Conservation (phyloP, 345 rosid genomes). For the Laguncularia racemosa region DNA sequence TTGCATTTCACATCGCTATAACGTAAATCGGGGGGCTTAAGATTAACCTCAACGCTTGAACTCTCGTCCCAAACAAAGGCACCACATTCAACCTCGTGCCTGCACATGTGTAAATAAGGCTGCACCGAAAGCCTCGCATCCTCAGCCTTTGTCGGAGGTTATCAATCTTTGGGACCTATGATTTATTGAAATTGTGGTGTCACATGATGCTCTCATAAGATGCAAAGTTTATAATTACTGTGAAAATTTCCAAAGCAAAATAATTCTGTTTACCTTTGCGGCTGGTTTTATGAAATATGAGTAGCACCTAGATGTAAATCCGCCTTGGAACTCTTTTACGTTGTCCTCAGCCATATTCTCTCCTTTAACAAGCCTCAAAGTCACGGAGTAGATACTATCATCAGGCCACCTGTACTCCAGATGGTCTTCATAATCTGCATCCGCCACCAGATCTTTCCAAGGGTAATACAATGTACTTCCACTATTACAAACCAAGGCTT, state of each 20-base stretch:
- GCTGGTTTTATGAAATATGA: conserved; percentile 59
- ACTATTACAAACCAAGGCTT: conserved; percentile 77
- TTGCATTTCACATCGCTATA: not conserved
- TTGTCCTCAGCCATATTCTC: conserved; percentile 51
- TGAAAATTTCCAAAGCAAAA: not conserved
- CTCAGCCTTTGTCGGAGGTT: conserved; percentile 73
- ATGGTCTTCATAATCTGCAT: conserved; percentile 64
- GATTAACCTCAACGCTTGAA: conserved; percentile 71
- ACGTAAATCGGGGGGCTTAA: not conserved
- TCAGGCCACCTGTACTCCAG: conserved; percentile 87
- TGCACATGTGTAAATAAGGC: conserved; percentile 48
- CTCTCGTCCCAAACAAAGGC: conserved; percentile 78
- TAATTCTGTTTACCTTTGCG: conserved; percentile 43
- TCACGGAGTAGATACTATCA: conserved; percentile 53
- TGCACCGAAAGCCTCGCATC: conserved; percentile 83
- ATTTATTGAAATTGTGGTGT: conserved; percentile 2
- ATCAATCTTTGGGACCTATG: conserved; percentile 55
- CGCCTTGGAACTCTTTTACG: conserved; percentile 30
- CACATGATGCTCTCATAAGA: not conserved
- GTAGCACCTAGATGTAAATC: conserved; percentile 57
- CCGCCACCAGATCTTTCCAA: conserved; percentile 69
- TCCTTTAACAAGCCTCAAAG: conserved; percentile 36
- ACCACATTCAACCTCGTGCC: conserved; percentile 63
- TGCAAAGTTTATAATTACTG: too few relatives aligned
- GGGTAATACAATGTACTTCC: conserved; percentile 80